Percentiles rank a stretch among this genome's conserved stretches.
phyloP scores from a whole-genome alignment of 129 eudicot species.

The Helichrysum umbraculigerum region DNA sequence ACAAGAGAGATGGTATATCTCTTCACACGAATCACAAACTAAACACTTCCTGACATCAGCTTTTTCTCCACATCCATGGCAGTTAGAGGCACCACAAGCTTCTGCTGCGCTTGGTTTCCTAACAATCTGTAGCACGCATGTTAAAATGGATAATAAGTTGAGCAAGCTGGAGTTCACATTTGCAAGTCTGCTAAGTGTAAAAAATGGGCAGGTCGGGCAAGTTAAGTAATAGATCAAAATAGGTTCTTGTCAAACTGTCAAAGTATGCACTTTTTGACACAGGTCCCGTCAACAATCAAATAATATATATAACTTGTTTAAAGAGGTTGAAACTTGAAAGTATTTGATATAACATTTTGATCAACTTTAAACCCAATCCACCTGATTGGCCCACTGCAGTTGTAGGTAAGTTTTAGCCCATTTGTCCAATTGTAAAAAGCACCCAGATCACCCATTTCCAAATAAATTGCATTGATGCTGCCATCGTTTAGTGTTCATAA shows the following conservation, averaged over 20 bases:
- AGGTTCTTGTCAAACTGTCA: background rate
- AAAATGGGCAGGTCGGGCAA: background rate
- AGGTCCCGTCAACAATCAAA: background rate
- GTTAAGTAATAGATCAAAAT: background rate
- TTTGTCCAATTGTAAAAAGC: background rate
- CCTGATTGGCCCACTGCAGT: background rate
- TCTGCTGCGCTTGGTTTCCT: conserved; percentile 43
- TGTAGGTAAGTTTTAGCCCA: background rate
- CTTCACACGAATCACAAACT: conserved; percentile 89
- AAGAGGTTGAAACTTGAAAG: background rate
- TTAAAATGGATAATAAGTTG: background rate
- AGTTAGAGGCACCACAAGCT: conserved; percentile 34
- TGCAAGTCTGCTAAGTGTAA: background rate
- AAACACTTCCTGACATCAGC: conserved; percentile 54
- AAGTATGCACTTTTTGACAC: background rate
- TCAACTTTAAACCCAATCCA: background rate
- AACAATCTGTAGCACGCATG: conserved; percentile 35
- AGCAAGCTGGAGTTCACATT: background rate
- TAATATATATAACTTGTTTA: background rate
- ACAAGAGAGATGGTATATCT: conserved; percentile 68
- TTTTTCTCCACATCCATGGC: conserved; percentile 58
- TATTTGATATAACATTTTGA: background rate
- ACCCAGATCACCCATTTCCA: background rate
- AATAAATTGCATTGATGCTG: background rate
- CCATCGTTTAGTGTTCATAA: background rate